Base-by-base conservation (phyloP, 73 alveolate genomes). In the Paramecium sexaurelia region DNA sequence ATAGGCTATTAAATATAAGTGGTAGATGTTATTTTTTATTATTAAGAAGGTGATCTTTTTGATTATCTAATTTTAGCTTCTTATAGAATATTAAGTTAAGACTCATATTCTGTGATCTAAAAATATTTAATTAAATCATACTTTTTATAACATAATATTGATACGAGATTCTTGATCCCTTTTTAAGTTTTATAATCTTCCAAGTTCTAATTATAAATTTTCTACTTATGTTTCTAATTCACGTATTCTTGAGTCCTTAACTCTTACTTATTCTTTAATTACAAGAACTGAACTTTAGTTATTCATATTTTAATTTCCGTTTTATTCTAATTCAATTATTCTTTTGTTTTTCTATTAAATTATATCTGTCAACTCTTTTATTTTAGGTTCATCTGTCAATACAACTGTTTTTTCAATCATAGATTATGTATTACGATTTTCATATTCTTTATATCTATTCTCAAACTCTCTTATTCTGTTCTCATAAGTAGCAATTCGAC, bases 101-200 rank as follows among this genome's bases (percentile, higher is more conserved):
- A 73, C 19, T 73, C 87, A 73, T 32, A 73, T 19, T 73, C 87
- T 33, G 87, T 73, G 33, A 32, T 73, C 87, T 73, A 73, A 24
- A 19, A 11, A 3, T 2, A 0, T n/a, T n/a, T 15, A 13, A 35
- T 13, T 73, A 17, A 73, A 33, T 2, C 13, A 32, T 73, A 73
- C 87, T 37, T 73, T 73, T 73, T 32, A 20, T 36, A 73, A 32
- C 45, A 73, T 20, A 32, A 32, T 15, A 11, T 73, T 20, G 6
- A 73, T 73, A 11, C 87, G 39, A 32, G 56, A 32, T 37, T 73
- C 87, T 35, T 73, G 15, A 20, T 73, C 87, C 35, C 45, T 73
- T 33, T 20, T 73, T 37, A 73, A 32, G 15, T 73, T 73, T 35
- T 32, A 7, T 73, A 73, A n/a, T 73, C 87, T 73, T 37, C 45